Evolutionary conservation across 805 yeast genomes (phyloP).

Genomic region (Candida gorgasii): DNA sequence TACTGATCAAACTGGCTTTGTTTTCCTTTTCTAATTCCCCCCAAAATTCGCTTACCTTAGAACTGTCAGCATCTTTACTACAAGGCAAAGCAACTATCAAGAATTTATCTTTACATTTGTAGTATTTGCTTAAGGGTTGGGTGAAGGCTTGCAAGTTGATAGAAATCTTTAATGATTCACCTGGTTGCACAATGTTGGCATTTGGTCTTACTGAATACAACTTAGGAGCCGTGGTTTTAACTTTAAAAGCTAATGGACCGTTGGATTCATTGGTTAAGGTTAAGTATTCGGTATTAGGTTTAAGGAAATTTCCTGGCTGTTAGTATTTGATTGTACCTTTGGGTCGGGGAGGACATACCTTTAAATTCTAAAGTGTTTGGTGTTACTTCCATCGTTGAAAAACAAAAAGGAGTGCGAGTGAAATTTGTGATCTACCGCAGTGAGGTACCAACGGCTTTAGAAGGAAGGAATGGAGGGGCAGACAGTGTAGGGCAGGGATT

Average conservation of each 20-base stretch:
- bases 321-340: constrained; percentile 1
- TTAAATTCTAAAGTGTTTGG: constrained; percentile 75
- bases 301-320: constrained; percentile 67
- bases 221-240: constrained; percentile 97
- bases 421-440: constrained; percentile 4
- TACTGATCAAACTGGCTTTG: constrained; percentile 56
- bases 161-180: constrained; percentile 68
- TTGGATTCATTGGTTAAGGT: constrained; percentile 55
- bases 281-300: constrained; percentile 65
- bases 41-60: constrained; percentile 72
- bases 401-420: constrained; percentile 12
- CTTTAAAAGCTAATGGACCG: constrained; percentile 81
- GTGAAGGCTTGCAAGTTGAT: constrained; percentile 83
- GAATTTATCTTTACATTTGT: constrained; percentile 89
- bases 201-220: constrained; percentile 95
- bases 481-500: not conserved
- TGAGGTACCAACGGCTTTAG: not conserved
- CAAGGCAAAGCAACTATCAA: constrained; percentile 84
- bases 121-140: constrained; percentile 70
- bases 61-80: constrained; percentile 55
- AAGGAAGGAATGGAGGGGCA: not conserved
- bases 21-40: constrained; percentile 62
- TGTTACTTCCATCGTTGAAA: constrained; percentile 58
- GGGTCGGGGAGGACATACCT: constrained; percentile 53
- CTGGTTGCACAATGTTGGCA: constrained; percentile 78